Evolutionary conservation across 139 green algal species (phyloP).

Genomic region (Limnomonas spitsbergensis): DNA sequence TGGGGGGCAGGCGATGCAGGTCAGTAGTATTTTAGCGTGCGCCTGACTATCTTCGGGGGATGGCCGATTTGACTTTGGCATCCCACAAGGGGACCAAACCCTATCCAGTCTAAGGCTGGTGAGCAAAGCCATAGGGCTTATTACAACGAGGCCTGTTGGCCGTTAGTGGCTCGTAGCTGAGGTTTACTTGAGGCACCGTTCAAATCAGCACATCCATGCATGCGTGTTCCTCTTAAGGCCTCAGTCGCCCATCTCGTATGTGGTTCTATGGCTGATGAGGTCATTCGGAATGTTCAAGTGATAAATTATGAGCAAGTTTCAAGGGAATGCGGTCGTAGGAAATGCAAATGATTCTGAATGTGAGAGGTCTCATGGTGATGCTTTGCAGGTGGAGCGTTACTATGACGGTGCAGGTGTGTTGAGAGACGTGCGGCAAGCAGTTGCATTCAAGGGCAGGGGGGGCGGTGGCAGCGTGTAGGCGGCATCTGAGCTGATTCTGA

Average conservation of each 20-base stretch:
- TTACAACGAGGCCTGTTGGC: too few species aligned
- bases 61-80: too few species aligned
- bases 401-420: slow-evolving; percentile 38
- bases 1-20: not conserved
- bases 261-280: not conserved
- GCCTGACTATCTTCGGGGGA: not conserved
- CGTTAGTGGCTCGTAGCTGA: too few species aligned
- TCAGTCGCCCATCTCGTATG: not conserved
- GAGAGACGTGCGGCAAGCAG: slow-evolving; percentile 28
- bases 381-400: slow-evolving; percentile 22
- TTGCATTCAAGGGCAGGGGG: not conserved
- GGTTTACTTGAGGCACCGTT: too few species aligned
- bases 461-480: not conserved
- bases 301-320: not conserved
- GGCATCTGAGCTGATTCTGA: too few species aligned
- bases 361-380: not conserved
- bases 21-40: not conserved
- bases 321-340: not conserved
- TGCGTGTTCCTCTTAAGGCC: too few species aligned
- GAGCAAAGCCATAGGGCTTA: too few species aligned
- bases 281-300: not conserved
- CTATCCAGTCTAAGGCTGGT: too few species aligned
- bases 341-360: too few species aligned
- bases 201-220: too few species aligned
- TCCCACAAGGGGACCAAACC: too few species aligned